Base-by-base conservation (phyloP, 192 early-diverging fungal genomes). In the Rhizoclosmatium sp. region DNA sequence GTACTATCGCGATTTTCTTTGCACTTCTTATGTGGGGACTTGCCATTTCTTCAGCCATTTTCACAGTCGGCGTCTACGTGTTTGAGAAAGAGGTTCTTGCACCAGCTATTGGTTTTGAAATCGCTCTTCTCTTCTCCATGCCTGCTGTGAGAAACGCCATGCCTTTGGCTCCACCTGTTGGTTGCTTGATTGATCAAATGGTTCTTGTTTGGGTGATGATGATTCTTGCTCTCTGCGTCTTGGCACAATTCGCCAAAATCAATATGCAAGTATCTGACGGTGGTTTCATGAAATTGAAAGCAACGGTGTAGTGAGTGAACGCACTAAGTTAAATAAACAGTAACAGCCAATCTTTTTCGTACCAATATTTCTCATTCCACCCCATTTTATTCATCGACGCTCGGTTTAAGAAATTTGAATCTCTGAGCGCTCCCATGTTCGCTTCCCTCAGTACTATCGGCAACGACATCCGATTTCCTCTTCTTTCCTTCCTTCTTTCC, bases 321-420 rank as follows among this genome's bases (percentile, higher is more conserved):
- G 31, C 31, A 31, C 31, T 31, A 31, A 31, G 31, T 31, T 31
- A 31, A 31, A 31, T 31, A 31, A 31, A 31, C 31, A 31, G 31
- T 31, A 31, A 31, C 31, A 31, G 31, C 0, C 0, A 31, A 31
- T 31, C 31, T 31, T 31, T 31, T 31, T 31, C 31, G 31, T 31
- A 31, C 31, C 31, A 31, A 31, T 31, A 31, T 31, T 0, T 31
- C 31, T 31, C 31, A 31, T 31, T 31, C 31, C 31, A 31, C 31
- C 31, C 31, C 31, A 31, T 54, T 54, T 54, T 54, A 54, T 54
- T 54, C 51, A 54, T 65, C 62, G 31, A 65, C 62, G 31, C 19
- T 12, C 4, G 67, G 67, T 69, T 69, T 69, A 7, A 69, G 16
- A 47, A 69, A 69, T 44, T 69, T 69, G 67, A 69, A 69, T 19